Evolutionary conservation across 331 rosid genomes (phyloP).

Genomic region (Quercus lobata): DNA sequence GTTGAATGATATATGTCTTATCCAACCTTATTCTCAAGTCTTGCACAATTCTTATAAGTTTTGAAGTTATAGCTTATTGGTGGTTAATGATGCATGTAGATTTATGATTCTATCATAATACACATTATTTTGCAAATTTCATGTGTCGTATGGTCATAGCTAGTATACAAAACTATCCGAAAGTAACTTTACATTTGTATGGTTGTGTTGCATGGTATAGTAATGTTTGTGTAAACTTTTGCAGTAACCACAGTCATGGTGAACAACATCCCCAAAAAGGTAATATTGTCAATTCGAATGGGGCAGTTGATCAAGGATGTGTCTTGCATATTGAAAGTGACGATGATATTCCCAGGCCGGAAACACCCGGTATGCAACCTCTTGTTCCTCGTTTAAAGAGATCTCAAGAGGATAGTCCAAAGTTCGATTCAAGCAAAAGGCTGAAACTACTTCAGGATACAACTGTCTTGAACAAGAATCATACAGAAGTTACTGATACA

Average conservation of each 20-base stretch:
- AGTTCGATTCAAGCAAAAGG: conserved; percentile 55
- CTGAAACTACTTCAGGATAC: conserved; percentile 56
- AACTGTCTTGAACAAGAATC: conserved; percentile 26
- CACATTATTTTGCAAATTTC: not conserved
- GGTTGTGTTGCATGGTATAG: not conserved
- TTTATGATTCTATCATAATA: not conserved
- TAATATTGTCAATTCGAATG: conserved; percentile 18
- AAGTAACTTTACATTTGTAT: not conserved
- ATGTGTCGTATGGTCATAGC: not conserved
- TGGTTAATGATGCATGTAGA: not conserved
- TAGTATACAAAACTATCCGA: not conserved
- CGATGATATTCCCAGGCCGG: conserved; percentile 52
- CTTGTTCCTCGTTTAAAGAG: conserved; percentile 58
- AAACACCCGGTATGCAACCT: conserved; percentile 72
- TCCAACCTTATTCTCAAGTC: not conserved
- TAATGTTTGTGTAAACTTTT: not conserved
- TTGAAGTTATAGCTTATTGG: not conserved
- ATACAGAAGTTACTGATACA: conserved; percentile 40
- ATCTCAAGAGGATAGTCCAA: conserved; percentile 46
- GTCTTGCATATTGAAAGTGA: conserved; percentile 27
- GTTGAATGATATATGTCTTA: not conserved
- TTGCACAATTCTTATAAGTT: not conserved
- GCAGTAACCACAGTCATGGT: conserved; percentile 44
- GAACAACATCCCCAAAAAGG: conserved; percentile 24
- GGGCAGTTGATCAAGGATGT: conserved; percentile 22